Percentiles rank a stretch among this genome's conserved stretches.
Conservation (phyloP, 495 filamentous ascomycete species). For the Aspergillus affinis region DNA sequence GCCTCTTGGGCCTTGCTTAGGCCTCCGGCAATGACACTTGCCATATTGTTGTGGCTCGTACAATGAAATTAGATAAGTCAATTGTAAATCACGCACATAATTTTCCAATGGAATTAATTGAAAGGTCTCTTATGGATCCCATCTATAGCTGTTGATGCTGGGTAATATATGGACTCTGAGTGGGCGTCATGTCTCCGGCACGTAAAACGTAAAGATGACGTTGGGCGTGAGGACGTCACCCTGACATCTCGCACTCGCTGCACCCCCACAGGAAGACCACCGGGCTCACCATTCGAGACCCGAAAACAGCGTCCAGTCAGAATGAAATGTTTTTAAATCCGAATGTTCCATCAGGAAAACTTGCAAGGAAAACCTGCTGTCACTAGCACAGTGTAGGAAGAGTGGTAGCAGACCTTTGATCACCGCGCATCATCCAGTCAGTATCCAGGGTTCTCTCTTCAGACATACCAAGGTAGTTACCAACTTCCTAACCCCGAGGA, state of each 20-base stretch:
- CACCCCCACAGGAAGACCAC: too few relatives aligned
- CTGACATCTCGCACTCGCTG: conserved; percentile 8
- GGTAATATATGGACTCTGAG: neutral
- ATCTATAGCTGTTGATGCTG: too few relatives aligned
- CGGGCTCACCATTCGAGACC: too few relatives aligned
- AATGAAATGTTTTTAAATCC: too few relatives aligned
- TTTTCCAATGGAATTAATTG: neutral
- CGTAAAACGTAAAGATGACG: conserved; percentile 18
- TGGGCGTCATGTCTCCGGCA: conserved; percentile 2
- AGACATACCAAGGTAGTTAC: neutral
- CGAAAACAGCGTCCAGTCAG: too few relatives aligned
- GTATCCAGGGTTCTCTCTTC: neutral
- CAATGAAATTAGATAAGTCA: neutral
- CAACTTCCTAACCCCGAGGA: neutral
- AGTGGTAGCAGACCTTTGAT: too few relatives aligned
- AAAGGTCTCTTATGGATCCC: neutral
- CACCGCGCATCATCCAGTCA: too few relatives aligned
- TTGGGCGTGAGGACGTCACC: conserved; percentile 11
- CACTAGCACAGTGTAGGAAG: too few relatives aligned
- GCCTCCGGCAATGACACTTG: conserved; percentile 26
- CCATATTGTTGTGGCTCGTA: too few relatives aligned
- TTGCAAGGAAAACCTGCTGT: too few relatives aligned
- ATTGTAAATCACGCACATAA: neutral
- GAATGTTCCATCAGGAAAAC: too few relatives aligned
- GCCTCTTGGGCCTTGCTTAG: conserved; percentile 33